Evolutionary conservation across 2,329 filamentous ascomycete species (phyloP).

Genomic region (Exophiala sp.): DNA sequence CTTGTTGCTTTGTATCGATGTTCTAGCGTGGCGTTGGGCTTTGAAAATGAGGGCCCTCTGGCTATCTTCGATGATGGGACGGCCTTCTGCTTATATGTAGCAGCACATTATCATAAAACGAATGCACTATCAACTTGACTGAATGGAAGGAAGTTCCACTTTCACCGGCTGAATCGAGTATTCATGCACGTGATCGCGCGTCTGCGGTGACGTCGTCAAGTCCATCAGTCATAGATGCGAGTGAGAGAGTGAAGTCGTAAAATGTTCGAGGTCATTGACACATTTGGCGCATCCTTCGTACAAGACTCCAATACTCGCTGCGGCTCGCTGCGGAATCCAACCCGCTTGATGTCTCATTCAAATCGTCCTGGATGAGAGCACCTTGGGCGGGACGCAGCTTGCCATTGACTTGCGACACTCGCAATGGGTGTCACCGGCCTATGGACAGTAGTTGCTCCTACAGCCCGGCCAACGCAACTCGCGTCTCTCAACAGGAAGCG

Average conservation of each 20-base stretch:
- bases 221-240: too few relatives aligned
- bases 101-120: background rate
- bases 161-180: background rate
- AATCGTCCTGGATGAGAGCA: background rate
- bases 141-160: too few relatives aligned
- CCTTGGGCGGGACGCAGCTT: background rate
- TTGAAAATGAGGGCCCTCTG: background rate
- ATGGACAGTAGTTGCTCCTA: conserved; percentile 94
- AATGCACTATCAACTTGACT: background rate
- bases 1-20: background rate
- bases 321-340: background rate
- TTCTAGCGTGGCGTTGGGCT: conserved; percentile 21
- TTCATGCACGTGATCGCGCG: background rate
- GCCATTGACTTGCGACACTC: background rate
- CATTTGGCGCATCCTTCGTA: background rate
- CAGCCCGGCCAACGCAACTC: conserved; percentile 91
- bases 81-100: background rate
- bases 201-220: background rate
- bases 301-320: background rate
- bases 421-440: conserved; percentile 95
- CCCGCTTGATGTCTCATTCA: too few relatives aligned
- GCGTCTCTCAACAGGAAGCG: conserved; percentile 95
- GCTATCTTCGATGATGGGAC: background rate
- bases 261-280: background rate
- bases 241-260: background rate